A percentile compares a stretch with the other conserved stretches of the same genome.
Evolutionary conservation across 148 eudicot species (phyloP).

Genomic region (Nepenthes gracilis): DNA sequence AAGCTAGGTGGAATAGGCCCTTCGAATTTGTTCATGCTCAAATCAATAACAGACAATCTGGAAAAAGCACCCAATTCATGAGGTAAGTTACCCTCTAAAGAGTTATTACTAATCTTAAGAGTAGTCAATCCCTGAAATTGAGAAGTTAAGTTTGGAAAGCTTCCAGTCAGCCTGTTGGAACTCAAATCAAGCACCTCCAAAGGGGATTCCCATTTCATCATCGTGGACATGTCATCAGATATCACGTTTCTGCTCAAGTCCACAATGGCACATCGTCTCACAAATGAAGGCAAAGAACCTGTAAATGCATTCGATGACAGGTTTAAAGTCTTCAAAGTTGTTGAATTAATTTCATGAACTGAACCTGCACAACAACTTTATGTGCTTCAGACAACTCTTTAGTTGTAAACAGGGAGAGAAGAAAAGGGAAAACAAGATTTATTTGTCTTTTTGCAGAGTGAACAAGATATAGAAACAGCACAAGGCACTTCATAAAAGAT

Average conservation of each 20-base stretch:
- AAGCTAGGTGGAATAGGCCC: slow-evolving; percentile 70
- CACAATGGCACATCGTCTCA: slow-evolving; percentile 37
- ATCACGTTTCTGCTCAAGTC: slow-evolving; percentile 54
- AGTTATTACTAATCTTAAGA: slow-evolving; percentile 56
- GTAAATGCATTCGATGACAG: slow-evolving; percentile 45
- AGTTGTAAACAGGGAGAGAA: neutral
- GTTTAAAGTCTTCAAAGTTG: slow-evolving; percentile 47
- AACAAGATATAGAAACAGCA: too few relatives aligned
- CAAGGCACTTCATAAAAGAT: too few relatives aligned
- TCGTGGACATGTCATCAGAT: slow-evolving; percentile 35
- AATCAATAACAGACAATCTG: slow-evolving; percentile 44
- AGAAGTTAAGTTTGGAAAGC: slow-evolving; percentile 47
- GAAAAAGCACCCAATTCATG: slow-evolving; percentile 30
- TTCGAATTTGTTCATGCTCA: slow-evolving; percentile 60
- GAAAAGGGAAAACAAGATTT: neutral
- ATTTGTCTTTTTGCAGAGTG: too few relatives aligned
- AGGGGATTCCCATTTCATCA: slow-evolving; percentile 38
- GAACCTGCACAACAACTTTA: slow-evolving; percentile 43
- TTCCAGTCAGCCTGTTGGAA: slow-evolving; percentile 65
- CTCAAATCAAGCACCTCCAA: slow-evolving; percentile 74
- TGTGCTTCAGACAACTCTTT: slow-evolving; percentile 11
- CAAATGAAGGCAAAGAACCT: slow-evolving; percentile 41
- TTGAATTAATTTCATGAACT: slow-evolving; percentile 60
- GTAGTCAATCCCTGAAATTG: slow-evolving; percentile 42
- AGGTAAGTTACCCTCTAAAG: slow-evolving; percentile 57